Percentiles rank a stretch among this genome's conserved stretches.
Conservation (phyloP, 345 rosid genomes). For the Diplotaxis tenuifolia region DNA sequence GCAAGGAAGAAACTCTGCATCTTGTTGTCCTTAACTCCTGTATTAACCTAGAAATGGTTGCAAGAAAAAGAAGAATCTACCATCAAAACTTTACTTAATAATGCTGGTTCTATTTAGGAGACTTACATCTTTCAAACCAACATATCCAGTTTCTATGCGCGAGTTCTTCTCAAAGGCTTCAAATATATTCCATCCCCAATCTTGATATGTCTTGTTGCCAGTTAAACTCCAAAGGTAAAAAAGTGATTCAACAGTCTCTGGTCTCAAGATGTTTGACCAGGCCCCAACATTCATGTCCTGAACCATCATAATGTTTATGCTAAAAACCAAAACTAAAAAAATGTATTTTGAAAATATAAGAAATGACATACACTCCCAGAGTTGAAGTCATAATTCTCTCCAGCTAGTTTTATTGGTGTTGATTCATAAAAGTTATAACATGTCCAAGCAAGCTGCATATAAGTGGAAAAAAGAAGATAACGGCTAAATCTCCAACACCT, state of each 20-base stretch:
- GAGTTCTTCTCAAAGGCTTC: slow-evolving; percentile 93
- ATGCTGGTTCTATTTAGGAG: background rate
- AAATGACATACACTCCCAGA: slow-evolving; percentile 48
- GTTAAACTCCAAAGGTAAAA: slow-evolving; percentile 95
- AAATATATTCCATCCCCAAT: slow-evolving; percentile 99
- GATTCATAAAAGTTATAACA: slow-evolving; percentile 92
- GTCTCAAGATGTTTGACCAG: slow-evolving; percentile 91
- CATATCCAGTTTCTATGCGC: slow-evolving; percentile 78
- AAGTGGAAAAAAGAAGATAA: background rate
- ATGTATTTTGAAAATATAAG: background rate
- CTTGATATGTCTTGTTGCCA: slow-evolving; percentile 92
- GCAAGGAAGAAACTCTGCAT: slow-evolving; percentile 98
- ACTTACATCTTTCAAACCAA: slow-evolving; percentile 93
- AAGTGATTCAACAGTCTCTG: slow-evolving; percentile 93
- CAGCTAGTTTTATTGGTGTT: slow-evolving; percentile 92
- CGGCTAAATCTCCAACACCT: slow-evolving; percentile 1
- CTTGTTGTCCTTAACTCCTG: slow-evolving; percentile 81
- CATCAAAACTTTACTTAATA: background rate
- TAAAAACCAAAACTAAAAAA: background rate
- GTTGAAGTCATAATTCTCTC: slow-evolving; percentile 90
- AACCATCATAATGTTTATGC: slow-evolving; percentile 20
- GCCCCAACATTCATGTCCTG: slow-evolving; percentile 99
- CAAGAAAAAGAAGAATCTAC: background rate
- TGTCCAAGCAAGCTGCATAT: slow-evolving; percentile 91
- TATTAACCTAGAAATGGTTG: slow-evolving; percentile 55